Base-by-base conservation (phyloP, 768 basidiomycete species). In the Collybiopsis luxurians region DNA sequence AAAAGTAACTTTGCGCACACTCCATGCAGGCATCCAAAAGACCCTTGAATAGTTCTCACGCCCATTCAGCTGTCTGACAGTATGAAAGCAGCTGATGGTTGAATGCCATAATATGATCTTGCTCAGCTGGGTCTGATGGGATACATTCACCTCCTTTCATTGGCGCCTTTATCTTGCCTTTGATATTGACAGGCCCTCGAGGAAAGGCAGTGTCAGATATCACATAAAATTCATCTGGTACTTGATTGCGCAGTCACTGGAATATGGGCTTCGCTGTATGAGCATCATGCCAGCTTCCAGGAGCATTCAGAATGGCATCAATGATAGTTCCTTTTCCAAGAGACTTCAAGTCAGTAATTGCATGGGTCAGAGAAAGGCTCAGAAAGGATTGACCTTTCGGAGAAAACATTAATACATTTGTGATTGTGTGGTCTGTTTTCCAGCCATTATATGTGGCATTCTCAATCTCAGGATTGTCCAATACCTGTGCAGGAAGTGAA, bases 31-130 rank as follows among this genome's bases (percentile, higher is more conserved):
- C 71, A 63, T 5, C 79, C 75, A 68, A 79, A 82, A 1, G 74
- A 74, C 6, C 77, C 76, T 58, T 80, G 79, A 4, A 82, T 51
- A 4, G 64, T 57, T 1, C 68, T 66, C 70, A 75, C 80, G 0
- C 80, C 82, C 79, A 83, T 60, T 83, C 78, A 11, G 78, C 78
- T 0, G 79, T 75, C 61, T 83, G 80, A 15, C 66, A 58, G 50
- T 59, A 73, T 0, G 67, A 69, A 1, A 72, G 56, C 0, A 73
- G 63, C 49, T 71, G 58, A 0, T 59, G 40, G 56, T 72, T 64
- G n/a, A n/a, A n/a, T n/a, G n/a, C n/a, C n/a, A n/a, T n/a, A n/a
- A n/a, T n/a, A n/a, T n/a, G n/a, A n/a, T 39, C 55, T 2, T 64
- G 59, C 9, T 59, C 63, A 0, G 28, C n/a, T 2, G 40, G 53